Evolutionary conservation across 768 basidiomycete species (phyloP).

Genomic region (Cubamyces sp.): DNA sequence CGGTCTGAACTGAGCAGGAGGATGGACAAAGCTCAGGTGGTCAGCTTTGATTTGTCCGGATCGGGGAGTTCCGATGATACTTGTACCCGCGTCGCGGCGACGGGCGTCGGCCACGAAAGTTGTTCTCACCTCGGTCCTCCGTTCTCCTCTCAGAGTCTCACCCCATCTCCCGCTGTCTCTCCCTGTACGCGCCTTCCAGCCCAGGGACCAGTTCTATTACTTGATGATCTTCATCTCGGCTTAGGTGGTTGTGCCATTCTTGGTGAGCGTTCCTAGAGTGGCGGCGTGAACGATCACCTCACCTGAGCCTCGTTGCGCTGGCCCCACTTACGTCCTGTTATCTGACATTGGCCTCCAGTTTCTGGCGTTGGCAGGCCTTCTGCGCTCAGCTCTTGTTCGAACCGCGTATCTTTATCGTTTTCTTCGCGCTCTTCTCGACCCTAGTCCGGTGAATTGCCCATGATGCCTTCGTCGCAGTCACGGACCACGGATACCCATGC

Average conservation of each 20-base stretch:
- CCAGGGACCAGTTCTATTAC: conserved; percentile 9
- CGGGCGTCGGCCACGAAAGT: conserved; percentile 16
- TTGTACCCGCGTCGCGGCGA: conserved; percentile 16
- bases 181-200: conserved; percentile 6
- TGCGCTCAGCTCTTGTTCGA: conserved; percentile 17
- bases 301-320: conserved; percentile 30
- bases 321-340: conserved; percentile 28
- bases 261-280: conserved; percentile 21
- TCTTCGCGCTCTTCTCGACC: conserved; percentile 26
- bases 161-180: conserved; percentile 6
- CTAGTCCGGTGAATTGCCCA: conserved; percentile 20
- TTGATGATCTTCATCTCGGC: conserved; percentile 22
- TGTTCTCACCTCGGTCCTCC: conserved; percentile 16
- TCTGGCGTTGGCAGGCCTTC: conserved; percentile 24
- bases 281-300: conserved; percentile 27
- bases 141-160: conserved; percentile 1
- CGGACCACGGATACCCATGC: conserved; percentile 30
- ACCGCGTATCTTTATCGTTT: conserved; percentile 28
- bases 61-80: conserved; percentile 18
- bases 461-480: conserved; percentile 22
- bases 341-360: conserved; percentile 22
- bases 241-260: conserved; percentile 15
- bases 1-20: neutral
- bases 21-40: conserved; percentile 1
- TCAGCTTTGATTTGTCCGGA: conserved; percentile 16